These are phyloP conservation scores for Ceratocystis diversiconidia DNA, from an alignment of 2,329 filamentous ascomycete species.

Conservation along the genomic window DNA sequence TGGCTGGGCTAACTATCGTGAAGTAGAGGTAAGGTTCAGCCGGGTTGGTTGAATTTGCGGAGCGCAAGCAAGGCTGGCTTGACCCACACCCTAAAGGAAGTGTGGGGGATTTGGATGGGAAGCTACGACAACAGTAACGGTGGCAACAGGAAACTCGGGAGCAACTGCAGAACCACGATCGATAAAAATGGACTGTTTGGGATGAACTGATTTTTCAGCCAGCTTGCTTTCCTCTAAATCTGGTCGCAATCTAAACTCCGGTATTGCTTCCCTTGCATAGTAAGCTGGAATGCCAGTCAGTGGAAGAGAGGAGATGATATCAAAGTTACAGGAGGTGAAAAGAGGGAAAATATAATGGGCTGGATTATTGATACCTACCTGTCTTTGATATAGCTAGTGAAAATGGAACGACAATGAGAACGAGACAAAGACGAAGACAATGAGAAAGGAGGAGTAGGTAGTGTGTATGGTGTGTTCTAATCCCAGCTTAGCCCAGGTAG, in stretches of 20 bases:
- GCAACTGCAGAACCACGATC: background rate
- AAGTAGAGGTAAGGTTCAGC: background rate
- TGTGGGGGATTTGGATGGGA: conserved; percentile 9
- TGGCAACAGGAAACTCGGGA: background rate
- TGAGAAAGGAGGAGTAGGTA: too few species aligned
- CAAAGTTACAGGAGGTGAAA: too few species aligned
- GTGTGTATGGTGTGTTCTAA: too few species aligned
- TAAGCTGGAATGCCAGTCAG: background rate
- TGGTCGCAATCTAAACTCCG: too few species aligned
- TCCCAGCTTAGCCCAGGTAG: too few species aligned
- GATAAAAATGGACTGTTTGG: background rate
- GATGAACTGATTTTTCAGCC: background rate
- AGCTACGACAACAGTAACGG: background rate
- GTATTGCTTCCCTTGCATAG: background rate
- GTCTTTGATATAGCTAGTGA: background rate
- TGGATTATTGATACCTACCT: background rate
- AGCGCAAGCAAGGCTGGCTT: background rate
- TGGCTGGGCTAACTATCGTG: background rate
- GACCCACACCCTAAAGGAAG: background rate
- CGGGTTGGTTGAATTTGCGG: background rate
- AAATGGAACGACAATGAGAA: background rate
- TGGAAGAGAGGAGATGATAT: background rate
- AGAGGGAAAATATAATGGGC: background rate
- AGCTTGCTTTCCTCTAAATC: background rate
- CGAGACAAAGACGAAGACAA: too few species aligned